Percentiles rank a stretch among this genome's conserved stretches.
These are phyloP conservation scores for Clarireedia paspali DNA, from an alignment of 2,329 filamentous ascomycete species.

Conservation along the genomic window DNA sequence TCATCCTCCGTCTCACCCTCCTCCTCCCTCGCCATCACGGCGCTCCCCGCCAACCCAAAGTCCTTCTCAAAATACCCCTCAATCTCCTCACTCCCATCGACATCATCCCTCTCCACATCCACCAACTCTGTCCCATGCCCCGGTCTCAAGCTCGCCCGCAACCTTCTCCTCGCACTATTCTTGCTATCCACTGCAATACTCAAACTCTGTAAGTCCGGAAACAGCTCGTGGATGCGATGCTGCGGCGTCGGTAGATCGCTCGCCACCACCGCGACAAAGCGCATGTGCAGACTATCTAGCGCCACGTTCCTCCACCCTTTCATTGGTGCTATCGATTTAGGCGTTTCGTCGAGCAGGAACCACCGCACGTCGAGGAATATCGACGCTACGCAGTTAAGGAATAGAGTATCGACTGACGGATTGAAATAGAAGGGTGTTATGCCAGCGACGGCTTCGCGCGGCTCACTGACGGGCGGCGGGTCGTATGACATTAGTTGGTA, in stretches of 20 bases:
- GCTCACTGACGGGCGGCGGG: constrained; percentile 9
- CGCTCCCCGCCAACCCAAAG: constrained; percentile 10
- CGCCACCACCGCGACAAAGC: constrained; percentile 25
- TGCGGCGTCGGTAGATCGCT: constrained; percentile 16
- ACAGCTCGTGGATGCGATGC: constrained; percentile 23
- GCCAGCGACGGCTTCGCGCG: constrained; percentile 18
- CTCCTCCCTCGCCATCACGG: constrained; percentile 3
- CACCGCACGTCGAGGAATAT: constrained; percentile 28
- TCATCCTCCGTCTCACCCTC: background rate
- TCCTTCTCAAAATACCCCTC: constrained; percentile 21
- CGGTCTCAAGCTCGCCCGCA: constrained; percentile 26
- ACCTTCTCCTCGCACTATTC: constrained; percentile 22
- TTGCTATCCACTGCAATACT: constrained; percentile 27
- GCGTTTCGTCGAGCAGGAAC: constrained; percentile 24
- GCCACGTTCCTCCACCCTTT: constrained; percentile 27
- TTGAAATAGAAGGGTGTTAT: constrained; percentile 27
- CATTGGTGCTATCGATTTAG: constrained; percentile 20
- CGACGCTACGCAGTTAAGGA: constrained; percentile 22
- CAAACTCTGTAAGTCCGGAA: constrained; percentile 22
- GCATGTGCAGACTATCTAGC: constrained; percentile 26
- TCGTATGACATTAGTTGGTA: constrained; percentile 24
- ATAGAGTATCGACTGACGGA: constrained; percentile 22
- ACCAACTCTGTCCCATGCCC: constrained; percentile 24
- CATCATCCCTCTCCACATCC: constrained; percentile 10
- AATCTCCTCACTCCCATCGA: constrained; percentile 8